These are phyloP conservation scores for Podospora fimiseda DNA, from an alignment of 495 filamentous ascomycete species.

Conservation along the genomic window DNA sequence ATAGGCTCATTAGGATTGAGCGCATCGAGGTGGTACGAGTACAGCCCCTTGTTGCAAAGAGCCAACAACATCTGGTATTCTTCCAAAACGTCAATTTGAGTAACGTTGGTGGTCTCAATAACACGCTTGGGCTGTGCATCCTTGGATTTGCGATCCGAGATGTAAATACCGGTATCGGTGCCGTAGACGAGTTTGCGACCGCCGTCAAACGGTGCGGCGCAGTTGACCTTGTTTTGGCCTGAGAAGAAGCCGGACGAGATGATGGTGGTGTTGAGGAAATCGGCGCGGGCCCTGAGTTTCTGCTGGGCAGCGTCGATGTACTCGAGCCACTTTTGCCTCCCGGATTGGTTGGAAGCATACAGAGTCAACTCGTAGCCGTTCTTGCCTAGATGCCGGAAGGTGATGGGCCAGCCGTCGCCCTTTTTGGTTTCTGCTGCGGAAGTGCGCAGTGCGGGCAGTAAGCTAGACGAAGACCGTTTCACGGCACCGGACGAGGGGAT, in stretches of 20 bases:
- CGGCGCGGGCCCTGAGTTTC: slow-evolving; percentile 74
- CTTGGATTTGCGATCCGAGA: slow-evolving; percentile 85
- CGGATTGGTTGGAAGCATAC: slow-evolving; percentile 72
- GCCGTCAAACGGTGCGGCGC: slow-evolving; percentile 88
- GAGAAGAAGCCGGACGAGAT: slow-evolving; percentile 83
- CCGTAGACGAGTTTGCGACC: slow-evolving; percentile 90
- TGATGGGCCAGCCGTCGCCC: slow-evolving; percentile 86
- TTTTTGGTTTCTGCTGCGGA: slow-evolving; percentile 39
- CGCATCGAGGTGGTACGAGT: slow-evolving; percentile 80
- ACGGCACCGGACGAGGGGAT: slow-evolving; percentile 69
- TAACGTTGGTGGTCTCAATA: slow-evolving; percentile 79
- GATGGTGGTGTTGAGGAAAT: slow-evolving; percentile 87
- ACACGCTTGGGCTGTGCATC: slow-evolving; percentile 75
- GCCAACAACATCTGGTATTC: slow-evolving; percentile 88
- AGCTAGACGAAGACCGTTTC: slow-evolving; percentile 82
- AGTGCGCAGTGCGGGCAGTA: slow-evolving; percentile 67
- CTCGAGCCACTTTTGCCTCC: slow-evolving; percentile 91
- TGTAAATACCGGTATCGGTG: slow-evolving; percentile 86
- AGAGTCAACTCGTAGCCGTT: slow-evolving; percentile 92
- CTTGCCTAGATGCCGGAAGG: slow-evolving; percentile 96
- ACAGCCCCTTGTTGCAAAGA: slow-evolving; percentile 84
- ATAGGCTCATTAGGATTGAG: slow-evolving; percentile 71
- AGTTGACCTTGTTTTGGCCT: slow-evolving; percentile 76
- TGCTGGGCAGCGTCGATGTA: slow-evolving; percentile 86
- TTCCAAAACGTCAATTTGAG: slow-evolving; percentile 92